phyloP scores from a whole-genome alignment of 805 yeast species.

The Saccharomycopsis sp. region DNA sequence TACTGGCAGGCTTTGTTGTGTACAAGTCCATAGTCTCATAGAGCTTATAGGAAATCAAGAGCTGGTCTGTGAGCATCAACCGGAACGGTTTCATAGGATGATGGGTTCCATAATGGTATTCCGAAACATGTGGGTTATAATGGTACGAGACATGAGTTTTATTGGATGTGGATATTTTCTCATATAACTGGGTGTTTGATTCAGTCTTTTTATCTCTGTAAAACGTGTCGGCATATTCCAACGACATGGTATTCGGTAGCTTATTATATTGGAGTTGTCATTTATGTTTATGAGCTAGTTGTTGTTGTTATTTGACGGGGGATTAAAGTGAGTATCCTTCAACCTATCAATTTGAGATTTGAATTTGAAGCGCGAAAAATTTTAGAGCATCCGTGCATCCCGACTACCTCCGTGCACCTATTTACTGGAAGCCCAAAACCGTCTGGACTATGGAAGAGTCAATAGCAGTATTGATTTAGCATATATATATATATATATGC shows the following conservation, averaged over 20 bases:
- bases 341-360: no score
- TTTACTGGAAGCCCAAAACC: no score
- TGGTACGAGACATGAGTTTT: constrained; percentile 76
- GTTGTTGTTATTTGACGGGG: no score
- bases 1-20: constrained; percentile 75
- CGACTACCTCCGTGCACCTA: no score
- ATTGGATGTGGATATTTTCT: constrained; percentile 36
- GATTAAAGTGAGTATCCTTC: no score
- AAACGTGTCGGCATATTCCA: constrained; percentile 29
- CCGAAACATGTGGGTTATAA: constrained; percentile 71
- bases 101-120: constrained; percentile 83
- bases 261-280: no score
- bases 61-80: constrained; percentile 86
- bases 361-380: no score
- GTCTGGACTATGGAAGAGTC: no score
- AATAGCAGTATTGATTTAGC: no score
- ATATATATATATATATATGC: no score
- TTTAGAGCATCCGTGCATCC: no score
- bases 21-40: constrained; percentile 89
- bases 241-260: background rate
- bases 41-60: constrained; percentile 76
- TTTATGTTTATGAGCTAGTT: no score
- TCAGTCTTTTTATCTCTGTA: constrained; percentile 36
- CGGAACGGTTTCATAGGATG: constrained; percentile 99
- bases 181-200: constrained; percentile 40